phyloP scores from a whole-genome alignment of 1,284 basidiomycete species.

The Vanrija humicola region DNA sequence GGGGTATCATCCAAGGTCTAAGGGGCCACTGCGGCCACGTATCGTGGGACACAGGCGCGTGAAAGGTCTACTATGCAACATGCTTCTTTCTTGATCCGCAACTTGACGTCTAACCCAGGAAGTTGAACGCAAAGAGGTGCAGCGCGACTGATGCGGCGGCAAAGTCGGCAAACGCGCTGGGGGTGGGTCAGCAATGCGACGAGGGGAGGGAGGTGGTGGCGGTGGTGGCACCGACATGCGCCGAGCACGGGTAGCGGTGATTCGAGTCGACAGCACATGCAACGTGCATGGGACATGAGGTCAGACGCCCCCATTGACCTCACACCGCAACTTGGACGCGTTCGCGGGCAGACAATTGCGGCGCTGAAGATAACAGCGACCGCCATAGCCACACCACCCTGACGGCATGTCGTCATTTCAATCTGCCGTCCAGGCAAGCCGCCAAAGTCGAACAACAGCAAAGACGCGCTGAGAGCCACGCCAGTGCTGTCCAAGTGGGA shows the following conservation, averaged over 20 bases:
- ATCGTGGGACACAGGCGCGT: too few species aligned
- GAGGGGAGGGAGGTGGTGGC: neutral
- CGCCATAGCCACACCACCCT: neutral
- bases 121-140: conserved; percentile 98
- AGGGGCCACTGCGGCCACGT: too few species aligned
- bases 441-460: too few species aligned
- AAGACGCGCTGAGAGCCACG: neutral
- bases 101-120: conserved; percentile 61
- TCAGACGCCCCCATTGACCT: too few species aligned
- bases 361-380: neutral
- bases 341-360: neutral
- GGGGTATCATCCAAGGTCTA: too few species aligned
- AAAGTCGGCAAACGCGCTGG: conserved; percentile 93
- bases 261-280: neutral
- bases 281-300: too few species aligned
- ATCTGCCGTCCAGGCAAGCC: neutral
- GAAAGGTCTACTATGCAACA: too few species aligned
- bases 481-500: too few species aligned
- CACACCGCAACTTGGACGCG: too few species aligned
- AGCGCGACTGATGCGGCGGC: conserved; percentile 87
- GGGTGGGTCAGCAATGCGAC: neutral
- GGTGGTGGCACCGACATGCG: neutral
- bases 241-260: neutral
- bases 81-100: neutral
- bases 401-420: neutral